Conservation (phyloP, 2,329 filamentous ascomycete genomes). For the Aspergillus pseudoglaucus region DNA sequence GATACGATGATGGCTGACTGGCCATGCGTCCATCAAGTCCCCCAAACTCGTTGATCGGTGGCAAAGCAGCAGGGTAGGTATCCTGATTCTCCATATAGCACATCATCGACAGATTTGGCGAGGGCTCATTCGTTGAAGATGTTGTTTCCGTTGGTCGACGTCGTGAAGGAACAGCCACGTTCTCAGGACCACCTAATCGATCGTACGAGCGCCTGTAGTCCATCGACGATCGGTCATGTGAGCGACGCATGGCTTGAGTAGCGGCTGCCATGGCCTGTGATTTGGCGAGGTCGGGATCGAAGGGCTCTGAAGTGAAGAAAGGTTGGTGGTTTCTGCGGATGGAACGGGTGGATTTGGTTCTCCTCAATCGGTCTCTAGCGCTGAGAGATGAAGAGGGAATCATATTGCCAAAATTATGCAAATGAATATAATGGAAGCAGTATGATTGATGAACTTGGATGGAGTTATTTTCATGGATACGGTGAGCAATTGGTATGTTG, state of each 20-base stretch:
- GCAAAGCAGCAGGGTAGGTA: constrained; percentile 15
- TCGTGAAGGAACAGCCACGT: constrained; percentile 19
- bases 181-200: constrained; percentile 21
- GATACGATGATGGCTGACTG: constrained; percentile 42
- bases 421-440: constrained; percentile 3
- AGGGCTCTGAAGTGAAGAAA: constrained; percentile 16
- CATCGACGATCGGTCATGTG: constrained; percentile 21
- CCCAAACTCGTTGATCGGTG: constrained; percentile 25
- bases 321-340: constrained; percentile 24
- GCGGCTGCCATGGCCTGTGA: constrained; percentile 37
- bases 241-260: constrained; percentile 36
- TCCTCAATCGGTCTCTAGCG: constrained; percentile 26
- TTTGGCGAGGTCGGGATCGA: constrained; percentile 25
- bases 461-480: constrained; percentile 3
- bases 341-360: constrained; percentile 35
- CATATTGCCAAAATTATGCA: constrained; percentile 13
- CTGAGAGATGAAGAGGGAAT: constrained; percentile 22
- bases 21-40: constrained; percentile 31
- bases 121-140: constrained; percentile 1
- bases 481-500: neutral
- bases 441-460: constrained; percentile 4
- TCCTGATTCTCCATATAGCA: constrained; percentile 2
- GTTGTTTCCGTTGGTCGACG: constrained; percentile 12
- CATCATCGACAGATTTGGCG: constrained; percentile 3
- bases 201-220: constrained; percentile 23